These are phyloP conservation scores for Penicillium sclerotigenum DNA, from an alignment of 2,329 filamentous ascomycete genomes.

Conservation along the genomic window DNA sequence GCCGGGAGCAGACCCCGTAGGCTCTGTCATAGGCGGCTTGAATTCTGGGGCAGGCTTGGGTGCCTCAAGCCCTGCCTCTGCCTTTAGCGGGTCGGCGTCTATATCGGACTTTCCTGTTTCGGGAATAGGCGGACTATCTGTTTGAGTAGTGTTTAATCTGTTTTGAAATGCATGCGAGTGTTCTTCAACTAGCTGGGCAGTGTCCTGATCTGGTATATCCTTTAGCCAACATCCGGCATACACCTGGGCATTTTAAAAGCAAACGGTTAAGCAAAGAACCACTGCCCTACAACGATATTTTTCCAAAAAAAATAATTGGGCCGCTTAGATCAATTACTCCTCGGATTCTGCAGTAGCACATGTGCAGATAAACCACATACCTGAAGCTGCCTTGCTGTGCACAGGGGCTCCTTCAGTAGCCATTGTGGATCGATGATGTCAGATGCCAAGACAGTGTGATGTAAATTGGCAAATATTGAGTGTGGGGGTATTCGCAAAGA, in stretches of 20 bases:
- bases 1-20: constrained; percentile 4
- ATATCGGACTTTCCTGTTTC: neutral
- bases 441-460: constrained; percentile 9
- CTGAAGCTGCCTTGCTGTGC: constrained; percentile 16
- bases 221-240: constrained; percentile 22
- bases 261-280: neutral
- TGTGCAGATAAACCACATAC: constrained; percentile 21
- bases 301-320: neutral
- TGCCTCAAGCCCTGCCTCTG: neutral
- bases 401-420: constrained; percentile 19
- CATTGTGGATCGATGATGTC: constrained; percentile 30
- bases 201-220: constrained; percentile 1
- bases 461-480: neutral
- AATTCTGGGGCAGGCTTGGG: constrained; percentile 9
- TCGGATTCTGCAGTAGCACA: neutral
- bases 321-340: constrained; percentile 1
- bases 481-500: constrained; percentile 10
- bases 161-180: constrained; percentile 15
- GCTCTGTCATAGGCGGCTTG: constrained; percentile 4
- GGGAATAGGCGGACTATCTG: constrained; percentile 9
- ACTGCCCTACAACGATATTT: neutral
- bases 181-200: constrained; percentile 10
- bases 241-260: neutral
- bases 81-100: neutral
- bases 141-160: constrained; percentile 13